These are phyloP conservation scores for Rhododendron molle DNA, from an alignment of 148 eudicot species.

Conservation along the genomic window DNA sequence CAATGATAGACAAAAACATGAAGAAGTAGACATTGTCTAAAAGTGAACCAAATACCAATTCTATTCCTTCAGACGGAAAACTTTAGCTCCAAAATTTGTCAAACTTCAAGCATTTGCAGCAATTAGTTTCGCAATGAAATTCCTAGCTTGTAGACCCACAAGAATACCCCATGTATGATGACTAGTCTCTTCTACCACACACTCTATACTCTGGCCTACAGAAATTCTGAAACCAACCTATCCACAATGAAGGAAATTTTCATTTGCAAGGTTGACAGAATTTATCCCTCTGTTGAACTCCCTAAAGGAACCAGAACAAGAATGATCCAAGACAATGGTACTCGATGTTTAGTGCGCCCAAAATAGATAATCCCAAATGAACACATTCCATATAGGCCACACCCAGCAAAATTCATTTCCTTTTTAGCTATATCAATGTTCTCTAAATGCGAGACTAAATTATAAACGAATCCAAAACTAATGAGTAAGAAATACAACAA, in stretches of 20 bases:
- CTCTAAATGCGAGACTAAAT: not conserved
- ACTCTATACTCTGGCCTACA: not conserved
- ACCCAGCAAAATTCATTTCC: not conserved
- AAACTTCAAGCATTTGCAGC: not conserved
- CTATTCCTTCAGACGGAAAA: not conserved
- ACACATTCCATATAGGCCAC: not conserved
- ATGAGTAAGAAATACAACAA: not conserved
- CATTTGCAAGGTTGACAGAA: not conserved
- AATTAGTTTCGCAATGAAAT: not conserved
- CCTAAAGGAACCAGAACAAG: not conserved
- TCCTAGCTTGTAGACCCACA: not conserved
- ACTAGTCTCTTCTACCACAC: not conserved
- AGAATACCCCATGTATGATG: not conserved
- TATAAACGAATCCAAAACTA: not conserved
- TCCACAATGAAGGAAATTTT: not conserved
- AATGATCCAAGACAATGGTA: not conserved
- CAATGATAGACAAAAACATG: not conserved
- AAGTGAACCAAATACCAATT: not conserved
- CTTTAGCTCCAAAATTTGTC: not conserved
- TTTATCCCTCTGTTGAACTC: not conserved
- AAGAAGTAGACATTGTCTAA: not conserved
- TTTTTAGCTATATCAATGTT: not conserved
- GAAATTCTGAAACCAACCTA: not conserved
- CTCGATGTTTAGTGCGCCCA: not conserved
- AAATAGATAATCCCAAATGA: not conserved